These are phyloP conservation scores for Coprinellus aureogranulatus DNA, from an alignment of 768 basidiomycete genomes.

Conservation along the genomic window DNA sequence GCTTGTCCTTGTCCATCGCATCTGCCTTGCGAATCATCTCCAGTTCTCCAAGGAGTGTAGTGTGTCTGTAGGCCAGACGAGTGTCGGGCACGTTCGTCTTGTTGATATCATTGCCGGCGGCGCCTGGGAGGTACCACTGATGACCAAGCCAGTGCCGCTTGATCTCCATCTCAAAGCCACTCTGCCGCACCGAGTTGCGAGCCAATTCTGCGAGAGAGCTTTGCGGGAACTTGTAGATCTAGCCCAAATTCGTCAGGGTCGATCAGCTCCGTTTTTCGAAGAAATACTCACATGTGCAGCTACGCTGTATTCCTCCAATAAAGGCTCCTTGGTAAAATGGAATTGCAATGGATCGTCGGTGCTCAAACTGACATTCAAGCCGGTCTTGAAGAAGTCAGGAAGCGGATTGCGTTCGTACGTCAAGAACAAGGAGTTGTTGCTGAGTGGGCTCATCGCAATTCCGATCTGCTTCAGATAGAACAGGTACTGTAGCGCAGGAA, in stretches of 20 bases:
- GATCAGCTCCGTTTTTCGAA: not conserved
- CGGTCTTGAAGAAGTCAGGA: conserved; percentile 94
- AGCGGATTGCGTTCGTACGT: conserved; percentile 96
- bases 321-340: conserved; percentile 98
- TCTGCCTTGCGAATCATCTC: conserved; percentile 47
- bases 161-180: conserved; percentile 97
- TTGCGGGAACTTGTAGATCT: conserved; percentile 97
- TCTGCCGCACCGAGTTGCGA: conserved; percentile 95
- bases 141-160: conserved; percentile 95
- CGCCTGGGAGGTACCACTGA: conserved; percentile 90
- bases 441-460: conserved; percentile 96
- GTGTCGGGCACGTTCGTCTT: conserved; percentile 99
- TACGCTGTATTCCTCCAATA: conserved; percentile 96
- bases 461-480: conserved; percentile 99
- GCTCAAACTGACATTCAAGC: conserved; percentile 92
- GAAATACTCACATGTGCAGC: conserved; percentile 78
- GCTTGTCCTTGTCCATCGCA: not conserved
- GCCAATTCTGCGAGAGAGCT: conserved; percentile 94
- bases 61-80: conserved; percentile 86
- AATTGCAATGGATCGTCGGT: conserved; percentile 97
- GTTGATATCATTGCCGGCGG: conserved; percentile 92
- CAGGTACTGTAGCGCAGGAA: conserved; percentile 93
- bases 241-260: not conserved
- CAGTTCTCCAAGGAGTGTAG: conserved; percentile 85
- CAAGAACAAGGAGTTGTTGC: conserved; percentile 96